These are phyloP conservation scores for Tripidium arundinaceum DNA, from an alignment of 202 grass and related monocot genomes.

Conservation along the genomic window DNA sequence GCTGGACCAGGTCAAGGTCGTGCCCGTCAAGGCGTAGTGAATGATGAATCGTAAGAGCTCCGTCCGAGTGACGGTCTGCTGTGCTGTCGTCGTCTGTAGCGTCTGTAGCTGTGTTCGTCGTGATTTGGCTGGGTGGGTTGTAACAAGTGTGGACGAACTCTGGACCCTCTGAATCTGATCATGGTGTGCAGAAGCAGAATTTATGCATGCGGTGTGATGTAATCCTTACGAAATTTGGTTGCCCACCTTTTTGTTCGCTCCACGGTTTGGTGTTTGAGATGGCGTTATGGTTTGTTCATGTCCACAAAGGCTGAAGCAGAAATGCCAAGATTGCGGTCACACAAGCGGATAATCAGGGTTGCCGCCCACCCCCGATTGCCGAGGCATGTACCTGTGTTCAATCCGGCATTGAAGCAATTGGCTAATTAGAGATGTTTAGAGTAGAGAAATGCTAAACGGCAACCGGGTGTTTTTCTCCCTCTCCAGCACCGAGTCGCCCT, in stretches of 20 bases:
- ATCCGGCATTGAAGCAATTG: background rate
- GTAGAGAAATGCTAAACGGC: too few species aligned
- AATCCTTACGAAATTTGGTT: background rate
- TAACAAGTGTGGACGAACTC: background rate
- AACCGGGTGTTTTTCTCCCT: too few species aligned
- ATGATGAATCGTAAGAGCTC: background rate
- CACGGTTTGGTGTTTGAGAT: background rate
- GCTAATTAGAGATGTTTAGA: too few species aligned
- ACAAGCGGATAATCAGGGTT: background rate
- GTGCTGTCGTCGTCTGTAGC: too few species aligned
- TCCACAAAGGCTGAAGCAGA: background rate
- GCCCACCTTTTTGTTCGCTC: background rate
- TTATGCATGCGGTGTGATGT: background rate
- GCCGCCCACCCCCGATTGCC: background rate
- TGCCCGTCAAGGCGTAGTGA: conserved; percentile 45
- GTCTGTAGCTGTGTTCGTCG: conserved; percentile 1
- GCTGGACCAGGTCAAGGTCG: conserved; percentile 73
- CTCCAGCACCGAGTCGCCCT: too few species aligned
- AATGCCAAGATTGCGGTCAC: background rate
- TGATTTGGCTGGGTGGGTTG: conserved; percentile 2
- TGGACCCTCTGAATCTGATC: background rate
- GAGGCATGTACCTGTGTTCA: background rate
- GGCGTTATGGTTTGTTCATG: background rate
- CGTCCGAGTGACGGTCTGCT: background rate
- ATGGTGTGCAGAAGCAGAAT: background rate